Evolutionary conservation across 257 asterid genomes (phyloP), one percentile per base, ranked within the genome.

Genomic region (Nicotiana tabacum): DNA sequence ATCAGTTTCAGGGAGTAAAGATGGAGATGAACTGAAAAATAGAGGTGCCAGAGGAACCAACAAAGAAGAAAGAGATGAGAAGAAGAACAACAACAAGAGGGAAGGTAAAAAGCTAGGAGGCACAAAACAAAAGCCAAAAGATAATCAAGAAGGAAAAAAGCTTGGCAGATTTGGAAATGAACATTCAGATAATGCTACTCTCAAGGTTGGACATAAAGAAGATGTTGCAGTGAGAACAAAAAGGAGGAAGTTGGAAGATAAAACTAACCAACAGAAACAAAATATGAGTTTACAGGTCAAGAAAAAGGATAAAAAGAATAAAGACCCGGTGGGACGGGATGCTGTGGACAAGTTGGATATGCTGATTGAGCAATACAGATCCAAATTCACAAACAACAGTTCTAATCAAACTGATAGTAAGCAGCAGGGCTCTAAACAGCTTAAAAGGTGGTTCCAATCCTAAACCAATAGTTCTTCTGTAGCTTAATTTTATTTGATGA

Each of bases 371-470:
- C 91, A 92, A 74, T 96, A 96, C 89, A 90, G 89, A 78, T 85
- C 95, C 46, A 96, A 96, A 70, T 92, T 94, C 72, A 70, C 92
- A 0, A 92, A 91, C 48, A 56, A 70, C 15, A 84, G 82, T 86
- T 84, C 90, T 57, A 82, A 57, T 57, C 85, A 82, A 68, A 74
- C 87, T 13, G 88, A 84, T 30, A 87, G 82, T 84, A 88, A 87
- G 82, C 89, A 86, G 86, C 92, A 85, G 83, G 90, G 91, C n/a
- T 85, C 95, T 32, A 96, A 91, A 88, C 88, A 85, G 82, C 94
- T 92, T 29, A 91, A 88, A 84, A 96, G 97, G 88, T 94, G 99
- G 98, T 96, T 94, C 77, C 96, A 94, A 81, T 83, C 90, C 58
- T 89, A 86, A 89, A 79, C n/a, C 30, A 8, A 12, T 80, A 77